Evolutionary conservation across 768 basidiomycete genomes (phyloP).

Genomic region (Lactarius indigo): DNA sequence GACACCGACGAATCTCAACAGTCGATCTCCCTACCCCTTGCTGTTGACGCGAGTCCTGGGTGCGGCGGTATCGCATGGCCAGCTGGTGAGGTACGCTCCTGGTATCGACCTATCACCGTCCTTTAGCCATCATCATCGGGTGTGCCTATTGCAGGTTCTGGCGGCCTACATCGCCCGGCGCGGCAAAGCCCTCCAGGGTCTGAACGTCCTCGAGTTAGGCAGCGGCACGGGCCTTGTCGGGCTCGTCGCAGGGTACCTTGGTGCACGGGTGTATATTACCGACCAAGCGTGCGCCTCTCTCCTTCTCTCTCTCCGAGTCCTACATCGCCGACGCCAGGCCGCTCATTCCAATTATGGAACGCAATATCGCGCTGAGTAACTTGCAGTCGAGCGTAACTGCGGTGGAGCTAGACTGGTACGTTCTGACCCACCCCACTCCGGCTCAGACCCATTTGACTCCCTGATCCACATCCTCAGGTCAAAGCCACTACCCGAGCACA

Average conservation of each 20-base stretch:
- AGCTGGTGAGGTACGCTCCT: slow-evolving; percentile 69
- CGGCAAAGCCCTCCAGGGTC: slow-evolving; percentile 49
- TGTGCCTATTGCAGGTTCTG: slow-evolving; percentile 55
- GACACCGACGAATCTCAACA: slow-evolving; percentile 9
- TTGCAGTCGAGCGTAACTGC: slow-evolving; percentile 51
- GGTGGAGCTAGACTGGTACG: slow-evolving; percentile 80
- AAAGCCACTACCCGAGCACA: slow-evolving; percentile 43
- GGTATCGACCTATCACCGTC: not conserved
- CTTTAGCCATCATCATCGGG: not conserved
- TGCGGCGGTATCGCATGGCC: slow-evolving; percentile 95
- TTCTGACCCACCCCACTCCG: not conserved
- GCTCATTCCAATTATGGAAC: slow-evolving; percentile 72
- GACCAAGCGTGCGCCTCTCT: slow-evolving; percentile 76
- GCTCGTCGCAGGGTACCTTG: slow-evolving; percentile 69
- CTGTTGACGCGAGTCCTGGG: slow-evolving; percentile 78
- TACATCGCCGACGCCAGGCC: slow-evolving; percentile 43
- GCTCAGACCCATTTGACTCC: not conserved
- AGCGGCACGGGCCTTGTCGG: slow-evolving; percentile 94
- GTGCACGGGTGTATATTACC: slow-evolving; percentile 69
- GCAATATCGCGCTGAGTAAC: slow-evolving; percentile 67
- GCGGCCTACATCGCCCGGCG: slow-evolving; percentile 67
- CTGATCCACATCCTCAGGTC: slow-evolving; percentile 49
- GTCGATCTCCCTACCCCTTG: slow-evolving; percentile 45
- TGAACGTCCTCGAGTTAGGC: slow-evolving; percentile 75
- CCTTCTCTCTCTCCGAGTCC: not conserved